Base-by-base conservation (phyloP, 257 asterid species). In the Nicotiana tabacum region DNA sequence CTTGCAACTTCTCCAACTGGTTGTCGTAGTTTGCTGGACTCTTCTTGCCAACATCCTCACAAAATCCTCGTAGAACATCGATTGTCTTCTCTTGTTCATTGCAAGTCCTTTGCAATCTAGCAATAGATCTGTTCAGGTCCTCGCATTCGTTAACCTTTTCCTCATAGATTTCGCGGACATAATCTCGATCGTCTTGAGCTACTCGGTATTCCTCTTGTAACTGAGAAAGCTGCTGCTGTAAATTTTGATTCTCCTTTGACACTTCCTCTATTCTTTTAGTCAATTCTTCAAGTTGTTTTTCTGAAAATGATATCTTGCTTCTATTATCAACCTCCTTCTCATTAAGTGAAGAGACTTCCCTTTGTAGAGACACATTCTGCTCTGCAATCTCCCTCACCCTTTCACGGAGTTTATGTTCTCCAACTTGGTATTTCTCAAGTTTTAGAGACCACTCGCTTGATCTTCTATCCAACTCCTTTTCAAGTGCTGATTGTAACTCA, bases 371-470 rank as follows among this genome's bases (percentile, higher is more conserved):
- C 72, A 97, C 99, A 85, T 97, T 97, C 87, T 92, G 99, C 87
- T 97, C 99, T 61, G 98, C 99, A 37, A 97, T 91, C 84, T 97
- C 97, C 83, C 97, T 88, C 70, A 93, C 94, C 91, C 98, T 91
- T 85, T 97, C 99, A 58, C 98, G 91, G 84, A 97, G 98, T 89
- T 97, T 90, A 55, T 92, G 96, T 84, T 97, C 99, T 92, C 92
- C 98, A 33, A 90, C 84, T 87, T 93, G 94, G 84, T 93, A 91
- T 85, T 89, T 97, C 87, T 97, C 97, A 66, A 93, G 96, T 88
- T 93, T 97, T 81, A 78, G 85, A 16, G 96, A 91, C 99, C 99
- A 95, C 77, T 97, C 98, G 51, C 76, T 87, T 35, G 98, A 95
- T 89, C 98, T 92, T 87, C 98, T 90, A 83, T 97, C 99, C 86